A percentile compares a stretch with the other conserved stretches of the same genome.
These are phyloP conservation scores for Panicum miliaceum DNA, from an alignment of 176 grass and related monocot genomes.

Conservation along the genomic window DNA sequence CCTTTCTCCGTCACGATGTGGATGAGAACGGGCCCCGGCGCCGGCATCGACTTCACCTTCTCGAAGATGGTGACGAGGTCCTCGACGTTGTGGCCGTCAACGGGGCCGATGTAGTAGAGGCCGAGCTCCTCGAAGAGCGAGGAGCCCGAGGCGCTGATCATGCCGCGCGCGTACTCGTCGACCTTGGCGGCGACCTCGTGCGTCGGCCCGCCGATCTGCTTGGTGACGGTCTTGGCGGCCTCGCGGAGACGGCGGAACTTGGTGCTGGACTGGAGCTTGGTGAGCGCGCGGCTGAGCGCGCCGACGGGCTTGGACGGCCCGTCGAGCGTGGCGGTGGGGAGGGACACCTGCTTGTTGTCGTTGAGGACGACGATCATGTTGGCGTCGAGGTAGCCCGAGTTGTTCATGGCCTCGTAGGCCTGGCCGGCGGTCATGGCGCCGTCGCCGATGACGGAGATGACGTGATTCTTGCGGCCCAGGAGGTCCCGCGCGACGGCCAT, in stretches of 20 bases:
- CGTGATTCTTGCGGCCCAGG: slow-evolving; percentile 73
- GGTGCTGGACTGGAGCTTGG: slow-evolving; percentile 87
- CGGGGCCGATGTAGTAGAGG: slow-evolving; percentile 95
- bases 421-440: slow-evolving; percentile 98
- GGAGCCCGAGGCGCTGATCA: slow-evolving; percentile 63
- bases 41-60: slow-evolving; percentile 85
- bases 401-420: slow-evolving; percentile 98
- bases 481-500: slow-evolving; percentile 93
- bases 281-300: slow-evolving; percentile 86
- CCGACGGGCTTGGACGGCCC: slow-evolving; percentile 81
- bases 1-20: slow-evolving; percentile 96
- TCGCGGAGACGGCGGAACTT: slow-evolving; percentile 81
- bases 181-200: slow-evolving; percentile 84
- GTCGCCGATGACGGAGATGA: slow-evolving; percentile 92
- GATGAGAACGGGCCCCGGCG: slow-evolving; percentile 79
- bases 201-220: slow-evolving; percentile 74
- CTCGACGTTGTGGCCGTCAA: slow-evolving; percentile 81
- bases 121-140: slow-evolving; percentile 96
- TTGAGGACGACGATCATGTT: slow-evolving; percentile 95
- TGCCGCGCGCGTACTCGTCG: slow-evolving; percentile 85
- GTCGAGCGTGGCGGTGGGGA: slow-evolving; percentile 87
- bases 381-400: slow-evolving; percentile 79
- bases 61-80: slow-evolving; percentile 84
- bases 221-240: slow-evolving; percentile 78
- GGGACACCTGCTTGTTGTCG: slow-evolving; percentile 97